These are phyloP conservation scores for Lentinula raphanica DNA, from an alignment of 768 basidiomycete species.

Conservation along the genomic window DNA sequence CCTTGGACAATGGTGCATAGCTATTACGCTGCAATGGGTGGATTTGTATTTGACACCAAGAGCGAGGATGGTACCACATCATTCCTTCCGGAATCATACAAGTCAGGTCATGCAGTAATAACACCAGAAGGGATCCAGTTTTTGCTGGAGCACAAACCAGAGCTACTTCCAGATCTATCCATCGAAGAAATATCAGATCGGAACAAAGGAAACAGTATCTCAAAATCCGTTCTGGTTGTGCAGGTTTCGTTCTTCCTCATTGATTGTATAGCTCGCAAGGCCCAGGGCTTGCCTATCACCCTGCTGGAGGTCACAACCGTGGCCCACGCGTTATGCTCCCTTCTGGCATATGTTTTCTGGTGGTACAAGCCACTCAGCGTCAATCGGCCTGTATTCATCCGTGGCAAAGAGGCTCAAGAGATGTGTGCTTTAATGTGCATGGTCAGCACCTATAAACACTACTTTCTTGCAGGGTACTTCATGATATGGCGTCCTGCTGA, in stretches of 20 bases:
- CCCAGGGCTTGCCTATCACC: constrained; percentile 11
- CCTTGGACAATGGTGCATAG: neutral
- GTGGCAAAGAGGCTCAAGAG: neutral
- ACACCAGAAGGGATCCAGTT: neutral
- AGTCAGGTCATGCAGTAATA: neutral
- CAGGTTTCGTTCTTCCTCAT: constrained; percentile 18
- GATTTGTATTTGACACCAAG: neutral
- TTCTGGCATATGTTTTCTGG: constrained; percentile 17
- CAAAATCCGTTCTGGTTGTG: constrained; percentile 13
- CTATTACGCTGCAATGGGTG: neutral
- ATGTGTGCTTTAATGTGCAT: neutral
- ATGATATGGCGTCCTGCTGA: neutral
- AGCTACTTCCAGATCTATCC: neutral
- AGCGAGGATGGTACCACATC: neutral
- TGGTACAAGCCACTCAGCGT: constrained; percentile 20
- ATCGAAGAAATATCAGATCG: constrained; percentile 9
- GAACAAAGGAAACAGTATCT: constrained; percentile 14
- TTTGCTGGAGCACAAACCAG: neutral
- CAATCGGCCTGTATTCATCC: constrained; percentile 5
- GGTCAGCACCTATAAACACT: neutral
- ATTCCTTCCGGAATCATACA: neutral
- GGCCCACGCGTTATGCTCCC: constrained; percentile 12
- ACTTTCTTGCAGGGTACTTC: neutral
- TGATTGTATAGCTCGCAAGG: constrained; percentile 9
- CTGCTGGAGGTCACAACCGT: constrained; percentile 17